Conservation (phyloP, 257 asterid species). For the Thymus quinquecostatus region DNA sequence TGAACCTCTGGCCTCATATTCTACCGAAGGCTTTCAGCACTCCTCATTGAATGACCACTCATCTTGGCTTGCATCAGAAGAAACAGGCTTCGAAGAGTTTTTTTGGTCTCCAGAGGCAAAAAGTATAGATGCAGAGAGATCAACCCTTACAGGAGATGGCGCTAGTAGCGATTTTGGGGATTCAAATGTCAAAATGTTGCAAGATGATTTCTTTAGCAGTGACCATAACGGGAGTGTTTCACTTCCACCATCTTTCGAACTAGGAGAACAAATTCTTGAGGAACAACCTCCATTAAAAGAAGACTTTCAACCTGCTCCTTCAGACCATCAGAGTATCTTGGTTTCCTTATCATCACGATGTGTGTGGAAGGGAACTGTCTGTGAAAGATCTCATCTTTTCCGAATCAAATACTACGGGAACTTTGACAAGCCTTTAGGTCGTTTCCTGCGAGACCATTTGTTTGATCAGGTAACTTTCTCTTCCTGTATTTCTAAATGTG, state of each 20-base stretch:
- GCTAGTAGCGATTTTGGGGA: slow-evolving; percentile 34
- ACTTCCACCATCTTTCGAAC: slow-evolving; percentile 40
- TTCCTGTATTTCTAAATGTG: slow-evolving; percentile 7
- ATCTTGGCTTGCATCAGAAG: slow-evolving; percentile 40
- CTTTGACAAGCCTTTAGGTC: slow-evolving; percentile 97
- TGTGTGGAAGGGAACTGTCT: slow-evolving; percentile 94
- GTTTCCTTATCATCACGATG: slow-evolving; percentile 92
- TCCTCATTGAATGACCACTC: slow-evolving; percentile 42
- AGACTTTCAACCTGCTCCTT: slow-evolving; percentile 81
- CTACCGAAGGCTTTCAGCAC: slow-evolving; percentile 35
- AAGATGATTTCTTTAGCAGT: slow-evolving; percentile 34
- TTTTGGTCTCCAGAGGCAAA: slow-evolving; percentile 34
- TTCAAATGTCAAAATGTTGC: slow-evolving; percentile 39
- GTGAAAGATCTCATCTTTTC: slow-evolving; percentile 91
- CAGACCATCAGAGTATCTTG: slow-evolving; percentile 93
- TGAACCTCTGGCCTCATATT: slow-evolving; percentile 42
- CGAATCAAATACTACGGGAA: slow-evolving; percentile 89
- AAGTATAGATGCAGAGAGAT: slow-evolving; percentile 34
- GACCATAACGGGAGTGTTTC: slow-evolving; percentile 39
- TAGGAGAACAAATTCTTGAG: slow-evolving; percentile 43
- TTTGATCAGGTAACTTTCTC: slow-evolving; percentile 74
- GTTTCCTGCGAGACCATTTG: slow-evolving; percentile 83
- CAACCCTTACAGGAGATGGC: slow-evolving; percentile 36
- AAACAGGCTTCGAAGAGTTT: slow-evolving; percentile 31
- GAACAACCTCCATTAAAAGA: slow-evolving; percentile 52